Base-by-base conservation (phyloP, 202 grass and related monocot species). In the Digitaria exilis region DNA sequence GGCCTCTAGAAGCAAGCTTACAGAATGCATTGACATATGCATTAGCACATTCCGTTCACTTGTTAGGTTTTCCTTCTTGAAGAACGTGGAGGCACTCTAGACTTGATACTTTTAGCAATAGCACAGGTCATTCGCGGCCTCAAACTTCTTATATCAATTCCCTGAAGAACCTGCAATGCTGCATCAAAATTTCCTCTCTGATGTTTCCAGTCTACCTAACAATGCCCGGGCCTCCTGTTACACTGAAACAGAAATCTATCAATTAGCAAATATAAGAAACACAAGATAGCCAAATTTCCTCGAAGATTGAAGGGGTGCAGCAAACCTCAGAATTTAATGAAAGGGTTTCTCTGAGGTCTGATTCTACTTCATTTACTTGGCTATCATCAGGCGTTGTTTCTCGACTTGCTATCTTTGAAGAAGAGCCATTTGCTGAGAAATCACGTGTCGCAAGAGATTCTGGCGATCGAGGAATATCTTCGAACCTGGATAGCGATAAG, bases 1-100 rank as follows among this genome's bases (percentile, higher is more conserved):
- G 31, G 93, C 96, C 85, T 96, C 96, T 4, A 96, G 75, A 85
- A 98, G 85, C 80, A 98, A 89, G 84, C 83, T 98, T 68, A 92
- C 96, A 75, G 96, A 98, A 88, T 98, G 96, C 85, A 98, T 89
- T 41, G 96, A 98, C 96, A 98, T 98, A 82, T 93, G 88, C 67
- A 95, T 77, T 46, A 90, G 79, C 92, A 98, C n/a, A n/a, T 93
- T 71, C 80, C 73, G 81, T 90, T 95, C 65, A 82, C 80, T 65
- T 71, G 90, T 57, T 78, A 87, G 65, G 84, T 71, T 82, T 91
- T 92, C 39, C 87, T 86, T 88, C 91, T 95, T 44, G 88, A 84
- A 44, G 86, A 84, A 49, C 83, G 83, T 66, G 88, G 90, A 74
- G 71, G 68, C 43, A 68, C 80, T 84, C 74, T 91, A 80, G 84